Evolutionary conservation across 805 yeast genomes (phyloP).

Genomic region (Starmerella sp.): DNA sequence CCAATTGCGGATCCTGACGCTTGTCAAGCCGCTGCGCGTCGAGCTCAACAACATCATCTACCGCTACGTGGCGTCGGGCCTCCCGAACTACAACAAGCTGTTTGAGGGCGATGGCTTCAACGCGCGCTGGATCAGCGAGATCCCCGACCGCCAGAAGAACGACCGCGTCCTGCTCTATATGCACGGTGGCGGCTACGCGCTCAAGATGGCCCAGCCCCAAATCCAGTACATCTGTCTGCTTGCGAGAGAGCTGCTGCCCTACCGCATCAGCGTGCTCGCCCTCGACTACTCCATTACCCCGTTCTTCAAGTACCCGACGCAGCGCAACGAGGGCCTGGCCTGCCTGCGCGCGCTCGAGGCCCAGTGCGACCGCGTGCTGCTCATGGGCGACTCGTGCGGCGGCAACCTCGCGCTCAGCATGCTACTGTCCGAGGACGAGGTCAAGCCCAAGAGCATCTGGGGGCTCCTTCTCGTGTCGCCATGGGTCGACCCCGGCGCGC

Average conservation of each 20-base stretch:
- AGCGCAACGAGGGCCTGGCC: conserved; percentile 23
- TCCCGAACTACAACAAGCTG: conserved; percentile 13
- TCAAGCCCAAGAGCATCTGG: neutral
- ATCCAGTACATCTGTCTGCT: conserved; percentile 14
- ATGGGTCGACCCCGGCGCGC: conserved; percentile 16
- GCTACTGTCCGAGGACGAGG: conserved; percentile 8
- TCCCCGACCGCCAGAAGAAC: conserved; percentile 15
- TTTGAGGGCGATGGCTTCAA: conserved; percentile 12
- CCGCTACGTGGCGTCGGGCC: neutral
- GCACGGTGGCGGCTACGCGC: conserved; percentile 25
- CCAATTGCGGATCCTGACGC: conserved; percentile 21
- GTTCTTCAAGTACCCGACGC: conserved; percentile 23
- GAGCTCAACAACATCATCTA: conserved; percentile 12
- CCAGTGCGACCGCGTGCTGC: conserved; percentile 19
- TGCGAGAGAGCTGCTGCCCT: conserved; percentile 6
- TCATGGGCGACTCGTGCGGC: conserved; percentile 30
- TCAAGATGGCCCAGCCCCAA: conserved; percentile 20
- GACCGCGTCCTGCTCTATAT: conserved; percentile 24
- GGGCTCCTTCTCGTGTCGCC: conserved; percentile 21
- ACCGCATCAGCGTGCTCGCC: conserved; percentile 18
- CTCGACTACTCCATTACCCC: conserved; percentile 28
- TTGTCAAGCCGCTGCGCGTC: conserved; percentile 16
- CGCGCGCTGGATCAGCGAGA: conserved; percentile 24
- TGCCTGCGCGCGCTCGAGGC: conserved; percentile 18
- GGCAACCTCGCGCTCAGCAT: conserved; percentile 24